Evolutionary conservation across 345 rosid species (phyloP), one percentile per base, ranked within the genome.

Genomic region (Litchi chinensis): DNA sequence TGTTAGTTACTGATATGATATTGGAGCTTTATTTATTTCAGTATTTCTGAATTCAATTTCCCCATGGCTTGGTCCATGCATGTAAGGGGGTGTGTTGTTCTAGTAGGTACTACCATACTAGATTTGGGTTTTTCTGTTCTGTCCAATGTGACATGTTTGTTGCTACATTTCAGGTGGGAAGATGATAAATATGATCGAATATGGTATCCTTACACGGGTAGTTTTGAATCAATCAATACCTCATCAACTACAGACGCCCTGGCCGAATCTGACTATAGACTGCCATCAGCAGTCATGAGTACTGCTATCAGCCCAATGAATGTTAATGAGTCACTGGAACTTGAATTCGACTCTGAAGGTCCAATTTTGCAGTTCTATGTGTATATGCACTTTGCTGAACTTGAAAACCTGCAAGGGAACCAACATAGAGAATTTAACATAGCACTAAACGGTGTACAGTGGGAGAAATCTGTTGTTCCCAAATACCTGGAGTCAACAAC

Each of bases 301-400:
- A 85, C 85, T 64, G 87, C 85, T 57, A 74, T 15, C 4, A 19
- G 63, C 56, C 82, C 83, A 11, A 22, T 2, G 18, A 75, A 71
- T 46, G 79, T 26, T 3, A 37, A 13, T 26, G 69, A 46, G 5
- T 32, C 82, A 10, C 65, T 82, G 32, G 67, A 64, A 24, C 71
- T 77, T 5, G 70, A 63, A 1, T 77, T 82, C 32, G 41, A 80
- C 24, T 64, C 54, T 40, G 75, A 70, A 2, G 74, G 70, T 67
- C 83, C 87, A 7, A 70, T 13, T 52, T 26, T 44, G 10, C 19
- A 77, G 6, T 82, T 77, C 37, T 70, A 69, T 62, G 64, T 82
- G 6, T 85, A 82, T 41, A 39, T 85, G 78, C 87, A 85, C 75
- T 82, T 82, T 52, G 83, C 87, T 41, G 87, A 85, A 62, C 68